Conservation (phyloP, 2,329 filamentous ascomycete genomes). For the Myriosclerotinia curreyana region DNA sequence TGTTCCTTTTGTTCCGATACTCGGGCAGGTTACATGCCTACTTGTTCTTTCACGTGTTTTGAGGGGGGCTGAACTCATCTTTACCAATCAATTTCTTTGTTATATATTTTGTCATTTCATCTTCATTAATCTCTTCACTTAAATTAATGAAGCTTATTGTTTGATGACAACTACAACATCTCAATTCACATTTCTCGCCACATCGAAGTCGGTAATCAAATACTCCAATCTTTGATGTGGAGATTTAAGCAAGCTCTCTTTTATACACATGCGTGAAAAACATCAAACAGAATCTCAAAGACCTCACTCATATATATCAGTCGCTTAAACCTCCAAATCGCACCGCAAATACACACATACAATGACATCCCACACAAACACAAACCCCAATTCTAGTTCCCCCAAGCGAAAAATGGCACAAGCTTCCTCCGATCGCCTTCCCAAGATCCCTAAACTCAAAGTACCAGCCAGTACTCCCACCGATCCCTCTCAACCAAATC, state of each 20-base stretch:
- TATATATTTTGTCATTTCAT: not conserved
- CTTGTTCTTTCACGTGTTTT: not conserved
- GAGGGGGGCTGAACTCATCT: not conserved
- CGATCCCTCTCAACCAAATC: conserved; percentile 1
- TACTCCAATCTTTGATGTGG: not conserved
- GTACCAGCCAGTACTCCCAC: conserved; percentile 7
- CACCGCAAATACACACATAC: not conserved
- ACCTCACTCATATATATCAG: not conserved
- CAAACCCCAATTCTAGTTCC: not conserved
- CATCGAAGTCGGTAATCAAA: not conserved
- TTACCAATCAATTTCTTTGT: conserved; percentile 11
- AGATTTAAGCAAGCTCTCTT: not conserved
- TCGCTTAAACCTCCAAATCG: not conserved
- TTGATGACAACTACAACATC: not conserved
- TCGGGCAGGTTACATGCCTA: not conserved
- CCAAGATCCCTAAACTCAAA: conserved; percentile 10
- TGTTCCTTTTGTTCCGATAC: conserved; percentile 5
- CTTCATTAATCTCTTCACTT: not conserved
- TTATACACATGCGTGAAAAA: not conserved
- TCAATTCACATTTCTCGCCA: not conserved
- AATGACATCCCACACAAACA: not conserved
- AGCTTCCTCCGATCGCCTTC: conserved; percentile 3
- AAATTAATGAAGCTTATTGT: not conserved
- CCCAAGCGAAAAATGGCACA: conserved; percentile 12
- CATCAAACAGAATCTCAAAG: not conserved